A percentile compares a stretch with the other conserved stretches of the same genome.
These are phyloP conservation scores for Paecilomyces sp. DNA, from an alignment of 2,329 filamentous ascomycete genomes.

Conservation along the genomic window DNA sequence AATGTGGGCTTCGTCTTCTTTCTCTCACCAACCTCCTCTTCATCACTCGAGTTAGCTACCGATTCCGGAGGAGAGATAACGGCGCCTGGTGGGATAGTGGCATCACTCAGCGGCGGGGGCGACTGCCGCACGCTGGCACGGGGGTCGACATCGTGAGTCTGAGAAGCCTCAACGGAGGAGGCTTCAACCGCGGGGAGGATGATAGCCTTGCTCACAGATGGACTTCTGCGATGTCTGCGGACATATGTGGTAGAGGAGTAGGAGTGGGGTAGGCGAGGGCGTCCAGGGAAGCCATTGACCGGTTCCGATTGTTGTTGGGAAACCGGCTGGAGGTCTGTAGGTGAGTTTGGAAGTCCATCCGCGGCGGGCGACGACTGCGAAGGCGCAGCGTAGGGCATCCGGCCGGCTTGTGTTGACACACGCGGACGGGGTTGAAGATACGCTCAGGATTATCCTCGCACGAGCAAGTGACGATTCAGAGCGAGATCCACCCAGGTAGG, in stretches of 20 bases:
- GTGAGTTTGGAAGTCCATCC: not conserved
- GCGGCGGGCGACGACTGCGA: not conserved
- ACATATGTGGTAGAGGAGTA: slow-evolving; percentile 55
- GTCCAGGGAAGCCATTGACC: not conserved
- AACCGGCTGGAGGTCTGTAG: not conserved
- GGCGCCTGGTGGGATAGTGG: slow-evolving; percentile 71
- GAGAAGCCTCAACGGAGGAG: slow-evolving; percentile 1
- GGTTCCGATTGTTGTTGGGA: not conserved
- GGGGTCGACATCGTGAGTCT: slow-evolving; percentile 24
- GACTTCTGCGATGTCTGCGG: slow-evolving; percentile 54
- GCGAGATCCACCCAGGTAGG: not conserved
- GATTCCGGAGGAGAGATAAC: slow-evolving; percentile 91
- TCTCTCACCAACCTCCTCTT: slow-evolving; percentile 54
- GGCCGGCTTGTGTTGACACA: not conserved
- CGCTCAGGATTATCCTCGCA: not conserved
- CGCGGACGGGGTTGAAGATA: not conserved
- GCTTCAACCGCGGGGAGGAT: slow-evolving; percentile 23
- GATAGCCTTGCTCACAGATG: slow-evolving; percentile 39
- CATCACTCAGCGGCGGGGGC: slow-evolving; percentile 70
- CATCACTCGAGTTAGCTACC: slow-evolving; percentile 71
- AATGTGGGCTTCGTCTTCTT: slow-evolving; percentile 40
- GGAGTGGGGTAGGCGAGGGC: slow-evolving; percentile 48
- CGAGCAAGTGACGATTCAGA: not conserved
- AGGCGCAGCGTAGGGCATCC: not conserved
- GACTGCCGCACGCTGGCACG: slow-evolving; percentile 69